These are phyloP conservation scores for Tolypocladium ovalisporum DNA, from an alignment of 2,329 filamentous ascomycete species.

Conservation along the genomic window DNA sequence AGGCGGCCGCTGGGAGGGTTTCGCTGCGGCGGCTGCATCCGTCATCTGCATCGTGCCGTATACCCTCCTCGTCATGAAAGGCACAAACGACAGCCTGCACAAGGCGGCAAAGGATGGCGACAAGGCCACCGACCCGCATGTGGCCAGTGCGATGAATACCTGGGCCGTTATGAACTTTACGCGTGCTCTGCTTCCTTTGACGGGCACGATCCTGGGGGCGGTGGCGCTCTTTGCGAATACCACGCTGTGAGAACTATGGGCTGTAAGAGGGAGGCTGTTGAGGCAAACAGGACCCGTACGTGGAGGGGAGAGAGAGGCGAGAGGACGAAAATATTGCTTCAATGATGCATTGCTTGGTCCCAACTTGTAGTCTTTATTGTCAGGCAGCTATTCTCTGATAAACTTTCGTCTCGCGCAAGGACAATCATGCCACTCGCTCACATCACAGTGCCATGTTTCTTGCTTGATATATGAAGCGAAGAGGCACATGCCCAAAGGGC, in stretches of 20 bases:
- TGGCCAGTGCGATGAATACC: slow-evolving; percentile 7
- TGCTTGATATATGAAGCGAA: no score
- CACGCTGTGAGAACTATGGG: not conserved
- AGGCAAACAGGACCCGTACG: not conserved
- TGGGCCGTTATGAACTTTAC: slow-evolving; percentile 18
- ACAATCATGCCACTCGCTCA: not conserved
- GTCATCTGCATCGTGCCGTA: slow-evolving; percentile 28
- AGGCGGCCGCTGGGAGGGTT: slow-evolving; percentile 21
- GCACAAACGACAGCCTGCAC: slow-evolving; percentile 23
- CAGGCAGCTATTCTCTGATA: not conserved
- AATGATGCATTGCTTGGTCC: not conserved
- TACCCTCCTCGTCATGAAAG: slow-evolving; percentile 24
- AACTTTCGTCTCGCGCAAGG: not conserved
- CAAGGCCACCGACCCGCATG: slow-evolving; percentile 7
- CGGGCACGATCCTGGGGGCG: slow-evolving; percentile 15
- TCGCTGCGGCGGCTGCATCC: slow-evolving; percentile 18
- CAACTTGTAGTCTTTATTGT: not conserved
- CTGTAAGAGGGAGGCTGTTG: not conserved
- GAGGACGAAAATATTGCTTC: not conserved
- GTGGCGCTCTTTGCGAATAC: slow-evolving; percentile 9
- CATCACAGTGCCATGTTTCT: no score
- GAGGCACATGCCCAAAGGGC: not conserved
- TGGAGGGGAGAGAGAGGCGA: not conserved
- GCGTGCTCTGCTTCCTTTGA: slow-evolving; percentile 19
- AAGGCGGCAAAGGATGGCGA: slow-evolving; percentile 10